Evolutionary conservation across 768 basidiomycete genomes (phyloP).

Genomic region (Asterophora lycoperdoides): DNA sequence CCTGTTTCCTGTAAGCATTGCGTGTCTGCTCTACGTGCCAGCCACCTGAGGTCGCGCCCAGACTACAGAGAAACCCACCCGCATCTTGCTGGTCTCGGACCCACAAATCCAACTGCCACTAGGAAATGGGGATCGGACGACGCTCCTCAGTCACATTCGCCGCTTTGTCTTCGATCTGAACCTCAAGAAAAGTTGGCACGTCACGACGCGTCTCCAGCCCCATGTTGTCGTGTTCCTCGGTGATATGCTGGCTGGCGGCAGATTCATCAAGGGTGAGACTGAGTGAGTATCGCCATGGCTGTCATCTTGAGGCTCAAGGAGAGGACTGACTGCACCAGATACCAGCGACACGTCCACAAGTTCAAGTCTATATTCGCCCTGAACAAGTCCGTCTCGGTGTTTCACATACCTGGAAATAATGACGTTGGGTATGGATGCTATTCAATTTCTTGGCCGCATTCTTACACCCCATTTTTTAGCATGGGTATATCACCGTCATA

Average conservation of each 20-base stretch:
- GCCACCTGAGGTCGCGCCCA: neutral
- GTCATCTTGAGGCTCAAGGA: neutral
- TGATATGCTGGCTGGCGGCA: slow-evolving; percentile 69
- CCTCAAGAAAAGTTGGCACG: slow-evolving; percentile 68
- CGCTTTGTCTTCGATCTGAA: slow-evolving; percentile 52
- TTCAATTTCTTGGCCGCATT: neutral
- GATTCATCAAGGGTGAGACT: slow-evolving; percentile 42
- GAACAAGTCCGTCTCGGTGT: slow-evolving; percentile 35
- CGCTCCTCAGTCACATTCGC: slow-evolving; percentile 39
- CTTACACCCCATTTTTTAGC: slow-evolving; percentile 27
- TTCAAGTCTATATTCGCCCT: slow-evolving; percentile 61
- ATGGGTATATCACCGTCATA: slow-evolving; percentile 51
- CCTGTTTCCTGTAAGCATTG: slow-evolving; percentile 23
- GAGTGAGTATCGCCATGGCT: slow-evolving; percentile 29
- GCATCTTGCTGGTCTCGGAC: slow-evolving; percentile 67
- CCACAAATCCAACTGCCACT: slow-evolving; percentile 52
- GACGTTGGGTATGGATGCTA: slow-evolving; percentile 55
- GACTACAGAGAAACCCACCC: slow-evolving; percentile 33
- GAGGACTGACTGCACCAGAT: slow-evolving; percentile 37
- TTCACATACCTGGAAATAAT: slow-evolving; percentile 77
- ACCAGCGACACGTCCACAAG: slow-evolving; percentile 50
- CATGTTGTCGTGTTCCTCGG: slow-evolving; percentile 72
- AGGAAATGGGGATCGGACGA: slow-evolving; percentile 30
- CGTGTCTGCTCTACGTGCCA: neutral
- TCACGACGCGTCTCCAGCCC: slow-evolving; percentile 51